Conservation (phyloP, 345 rosid genomes). For the Lepidium didymum region DNA sequence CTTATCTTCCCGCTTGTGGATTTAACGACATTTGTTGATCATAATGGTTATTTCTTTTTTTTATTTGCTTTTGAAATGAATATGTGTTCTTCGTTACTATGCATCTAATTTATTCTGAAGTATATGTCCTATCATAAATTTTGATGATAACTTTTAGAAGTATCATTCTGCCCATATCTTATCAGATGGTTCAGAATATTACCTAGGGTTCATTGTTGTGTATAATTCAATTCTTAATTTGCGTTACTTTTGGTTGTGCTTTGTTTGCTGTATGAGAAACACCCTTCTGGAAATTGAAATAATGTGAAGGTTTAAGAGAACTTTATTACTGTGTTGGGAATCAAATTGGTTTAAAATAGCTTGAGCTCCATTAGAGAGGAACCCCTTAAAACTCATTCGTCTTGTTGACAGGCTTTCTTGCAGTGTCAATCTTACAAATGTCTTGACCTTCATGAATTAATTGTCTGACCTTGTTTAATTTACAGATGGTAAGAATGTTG, state of each 20-base stretch:
- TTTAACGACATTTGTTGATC: background rate
- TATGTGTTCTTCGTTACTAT: background rate
- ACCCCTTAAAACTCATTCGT: background rate
- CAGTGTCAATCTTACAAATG: background rate
- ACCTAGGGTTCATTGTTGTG: background rate
- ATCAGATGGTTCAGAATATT: background rate
- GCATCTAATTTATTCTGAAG: background rate
- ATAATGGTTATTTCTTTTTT: background rate
- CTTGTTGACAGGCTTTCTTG: background rate
- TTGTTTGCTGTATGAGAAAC: background rate
- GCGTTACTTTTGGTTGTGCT: background rate
- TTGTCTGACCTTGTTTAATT: constrained; percentile 1
- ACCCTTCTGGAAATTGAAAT: background rate
- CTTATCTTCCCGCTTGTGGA: constrained; percentile 69
- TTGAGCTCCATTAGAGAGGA: background rate
- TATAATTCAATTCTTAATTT: background rate
- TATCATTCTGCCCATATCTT: background rate
- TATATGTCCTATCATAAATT: background rate
- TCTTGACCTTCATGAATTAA: background rate
- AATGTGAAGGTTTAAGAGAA: background rate
- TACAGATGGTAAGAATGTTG: constrained; percentile 98
- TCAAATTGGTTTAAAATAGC: background rate
- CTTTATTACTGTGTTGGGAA: background rate
- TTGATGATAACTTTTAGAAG: background rate
- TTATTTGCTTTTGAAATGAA: background rate